phyloP scores from a whole-genome alignment of 2,329 filamentous ascomycete genomes.

The Penicillium brasilianum region DNA sequence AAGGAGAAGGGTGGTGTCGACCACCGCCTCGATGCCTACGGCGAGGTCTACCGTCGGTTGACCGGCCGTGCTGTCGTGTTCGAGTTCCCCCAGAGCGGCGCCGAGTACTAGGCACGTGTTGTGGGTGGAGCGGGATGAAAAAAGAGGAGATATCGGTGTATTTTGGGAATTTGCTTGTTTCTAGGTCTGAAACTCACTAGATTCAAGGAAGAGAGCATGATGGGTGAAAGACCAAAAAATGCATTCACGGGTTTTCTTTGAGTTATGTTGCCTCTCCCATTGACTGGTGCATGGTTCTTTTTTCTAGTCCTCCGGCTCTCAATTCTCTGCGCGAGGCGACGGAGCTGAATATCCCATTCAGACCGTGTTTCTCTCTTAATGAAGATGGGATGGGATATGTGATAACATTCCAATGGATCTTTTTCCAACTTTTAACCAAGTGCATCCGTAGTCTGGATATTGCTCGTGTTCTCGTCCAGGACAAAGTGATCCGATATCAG shows the following conservation, averaged over 20 bases:
- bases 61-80: conserved; percentile 96
- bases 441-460: conserved; percentile 13
- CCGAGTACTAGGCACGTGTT: conserved; percentile 74
- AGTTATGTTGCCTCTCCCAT: conserved; percentile 33
- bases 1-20: conserved; percentile 99
- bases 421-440: conserved; percentile 27
- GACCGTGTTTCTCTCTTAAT: conserved; percentile 31
- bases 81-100: conserved; percentile 90
- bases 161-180: conserved; percentile 33
- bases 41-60: conserved; percentile 97
- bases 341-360: conserved; percentile 30
- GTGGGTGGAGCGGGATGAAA: conserved; percentile 30
- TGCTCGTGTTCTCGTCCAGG: neutral
- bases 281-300: conserved; percentile 28
- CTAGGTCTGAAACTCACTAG: conserved; percentile 36
- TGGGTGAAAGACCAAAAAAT: conserved; percentile 38
- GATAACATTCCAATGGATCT: conserved; percentile 36
- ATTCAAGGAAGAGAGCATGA: conserved; percentile 33
- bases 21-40: conserved; percentile 99
- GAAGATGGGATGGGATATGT: conserved; percentile 36
- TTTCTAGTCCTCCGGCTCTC: conserved; percentile 20
- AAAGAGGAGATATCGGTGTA: conserved; percentile 32
- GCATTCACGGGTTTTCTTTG: conserved; percentile 36
- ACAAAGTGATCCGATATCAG: neutral
- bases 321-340: conserved; percentile 20